A percentile compares a stretch with the other conserved stretches of the same genome.
Evolutionary conservation across 2,329 filamentous ascomycete genomes (phyloP).

Genomic region (Pleomassaria siparia): DNA sequence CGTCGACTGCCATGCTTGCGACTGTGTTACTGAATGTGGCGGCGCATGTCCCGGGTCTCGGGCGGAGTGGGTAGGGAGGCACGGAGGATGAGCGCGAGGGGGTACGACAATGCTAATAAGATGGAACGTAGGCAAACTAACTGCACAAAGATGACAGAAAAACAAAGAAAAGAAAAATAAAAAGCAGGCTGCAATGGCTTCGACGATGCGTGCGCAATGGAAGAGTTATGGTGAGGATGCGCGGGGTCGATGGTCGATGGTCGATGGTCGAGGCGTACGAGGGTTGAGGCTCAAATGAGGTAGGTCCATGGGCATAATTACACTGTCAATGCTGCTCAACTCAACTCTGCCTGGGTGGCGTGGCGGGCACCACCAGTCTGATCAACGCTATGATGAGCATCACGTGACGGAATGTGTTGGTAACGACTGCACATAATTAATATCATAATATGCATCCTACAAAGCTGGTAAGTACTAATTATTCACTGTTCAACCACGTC

Average conservation of each 20-base stretch:
- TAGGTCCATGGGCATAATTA: too few relatives aligned
- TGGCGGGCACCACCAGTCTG: too few relatives aligned
- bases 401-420: too few relatives aligned
- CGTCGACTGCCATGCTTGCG: constrained; percentile 45
- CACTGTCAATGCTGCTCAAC: too few relatives aligned
- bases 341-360: too few relatives aligned
- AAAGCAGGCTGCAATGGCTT: neutral
- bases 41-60: constrained; percentile 27
- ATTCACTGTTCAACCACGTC: too few relatives aligned
- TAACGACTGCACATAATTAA: too few relatives aligned
- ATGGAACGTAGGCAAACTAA: neutral
- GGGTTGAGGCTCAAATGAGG: neutral
- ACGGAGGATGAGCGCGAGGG: neutral
- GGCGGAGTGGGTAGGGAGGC: neutral
- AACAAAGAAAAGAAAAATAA: neutral
- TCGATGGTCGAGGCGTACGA: too few relatives aligned
- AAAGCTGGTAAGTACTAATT: too few relatives aligned
- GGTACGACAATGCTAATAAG: neutral
- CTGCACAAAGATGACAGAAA: neutral
- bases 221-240: neutral
- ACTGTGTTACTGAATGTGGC: constrained; percentile 24
- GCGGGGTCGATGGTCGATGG: too few relatives aligned
- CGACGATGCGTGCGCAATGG: neutral
- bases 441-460: too few relatives aligned
- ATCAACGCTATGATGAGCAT: too few relatives aligned